Conservation (phyloP, 345 rosid species). For the Diplotaxis tenuifolia region DNA sequence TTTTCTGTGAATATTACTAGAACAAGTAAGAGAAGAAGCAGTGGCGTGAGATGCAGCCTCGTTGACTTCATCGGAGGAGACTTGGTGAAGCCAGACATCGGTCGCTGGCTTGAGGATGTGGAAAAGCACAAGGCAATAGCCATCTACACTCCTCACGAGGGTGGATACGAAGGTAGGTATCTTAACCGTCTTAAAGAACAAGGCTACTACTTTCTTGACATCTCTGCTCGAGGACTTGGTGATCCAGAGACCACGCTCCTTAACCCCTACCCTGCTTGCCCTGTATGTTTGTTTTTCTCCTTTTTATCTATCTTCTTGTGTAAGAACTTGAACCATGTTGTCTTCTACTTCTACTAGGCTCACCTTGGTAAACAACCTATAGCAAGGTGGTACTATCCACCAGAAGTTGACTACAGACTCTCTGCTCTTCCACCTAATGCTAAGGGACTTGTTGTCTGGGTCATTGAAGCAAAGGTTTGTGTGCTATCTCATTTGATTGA, state of each 20-base stretch:
- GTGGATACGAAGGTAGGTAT: conserved; percentile 93
- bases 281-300: conserved; percentile 40
- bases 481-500: background rate
- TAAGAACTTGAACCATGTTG: background rate
- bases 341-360: conserved; percentile 43
- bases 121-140: conserved; percentile 89
- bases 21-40: conserved; percentile 20
- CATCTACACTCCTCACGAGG: conserved; percentile 87
- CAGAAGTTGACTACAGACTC: conserved; percentile 85
- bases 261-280: conserved; percentile 86
- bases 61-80: conserved; percentile 87
- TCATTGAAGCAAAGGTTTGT: conserved; percentile 84
- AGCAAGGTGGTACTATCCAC: conserved; percentile 95
- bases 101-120: conserved; percentile 76
- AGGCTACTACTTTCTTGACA: conserved; percentile 92
- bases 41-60: conserved; percentile 39
- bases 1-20: conserved; percentile 19
- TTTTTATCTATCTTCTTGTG: background rate
- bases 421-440: conserved; percentile 67
- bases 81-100: conserved; percentile 58
- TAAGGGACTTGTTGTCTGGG: conserved; percentile 86
- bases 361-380: conserved; percentile 94
- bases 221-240: conserved; percentile 90
- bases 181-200: conserved; percentile 59
- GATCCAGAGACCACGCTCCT: conserved; percentile 92